Percentiles rank a stretch among this genome's conserved stretches.
Conservation (phyloP, 2,329 filamentous ascomycete species). For the Aspergillus melleus region DNA sequence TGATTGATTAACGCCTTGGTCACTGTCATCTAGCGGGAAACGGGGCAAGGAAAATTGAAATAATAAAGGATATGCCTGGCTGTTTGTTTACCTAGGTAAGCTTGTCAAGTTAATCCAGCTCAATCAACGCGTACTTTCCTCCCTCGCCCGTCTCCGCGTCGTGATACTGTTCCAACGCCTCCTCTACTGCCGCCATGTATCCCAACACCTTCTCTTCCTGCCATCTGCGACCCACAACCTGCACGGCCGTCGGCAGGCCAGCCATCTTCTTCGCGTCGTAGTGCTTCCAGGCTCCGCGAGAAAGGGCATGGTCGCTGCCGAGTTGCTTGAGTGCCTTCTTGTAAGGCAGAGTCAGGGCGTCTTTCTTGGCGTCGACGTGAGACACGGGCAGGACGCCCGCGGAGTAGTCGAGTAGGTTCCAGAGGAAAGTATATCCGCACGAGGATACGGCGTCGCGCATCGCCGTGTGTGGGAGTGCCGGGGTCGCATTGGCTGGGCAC, state of each 20-base stretch:
- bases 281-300: constrained; percentile 78
- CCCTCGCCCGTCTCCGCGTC: constrained; percentile 34
- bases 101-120: constrained; percentile 32
- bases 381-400: constrained; percentile 81
- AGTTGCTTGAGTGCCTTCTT: constrained; percentile 35
- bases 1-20: no score
- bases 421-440: constrained; percentile 91
- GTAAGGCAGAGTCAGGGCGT: constrained; percentile 59
- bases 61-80: no score
- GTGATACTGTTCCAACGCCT: constrained; percentile 59
- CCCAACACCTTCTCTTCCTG: constrained; percentile 87
- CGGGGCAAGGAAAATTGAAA: no score
- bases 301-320: constrained; percentile 70
- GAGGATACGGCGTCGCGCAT: constrained; percentile 84
- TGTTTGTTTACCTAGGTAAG: no score
- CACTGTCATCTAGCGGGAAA: no score
- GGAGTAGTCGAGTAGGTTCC: constrained; percentile 89
- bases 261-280: constrained; percentile 84
- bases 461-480: constrained; percentile 79
- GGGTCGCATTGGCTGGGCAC: constrained; percentile 84
- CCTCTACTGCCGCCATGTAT: constrained; percentile 76
- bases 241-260: constrained; percentile 81
- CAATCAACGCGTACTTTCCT: constrained; percentile 37
- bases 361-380: constrained; percentile 72
- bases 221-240: constrained; percentile 75